Percentiles rank a stretch among this genome's conserved stretches.
phyloP scores from a whole-genome alignment of 257 asterid species.

The Pogostemon cablin region DNA sequence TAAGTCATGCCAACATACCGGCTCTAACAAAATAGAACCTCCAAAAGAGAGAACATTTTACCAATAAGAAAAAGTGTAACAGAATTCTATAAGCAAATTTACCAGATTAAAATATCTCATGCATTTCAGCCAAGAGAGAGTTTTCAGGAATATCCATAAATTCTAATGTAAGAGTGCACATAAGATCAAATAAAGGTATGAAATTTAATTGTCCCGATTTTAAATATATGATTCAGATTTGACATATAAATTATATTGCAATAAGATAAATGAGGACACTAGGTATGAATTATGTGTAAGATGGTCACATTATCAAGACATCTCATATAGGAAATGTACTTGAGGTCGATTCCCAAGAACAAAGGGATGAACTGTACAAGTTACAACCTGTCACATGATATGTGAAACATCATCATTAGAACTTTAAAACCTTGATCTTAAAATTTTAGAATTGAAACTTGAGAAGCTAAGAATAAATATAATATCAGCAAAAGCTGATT shows the following conservation, averaged over 20 bases:
- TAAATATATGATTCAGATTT: neutral
- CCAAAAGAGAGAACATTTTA: constrained; percentile 36
- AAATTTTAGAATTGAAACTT: constrained; percentile 14
- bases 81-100: neutral
- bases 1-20: constrained; percentile 99
- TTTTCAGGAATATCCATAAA: constrained; percentile 3
- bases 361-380: constrained; percentile 90
- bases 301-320: constrained; percentile 17
- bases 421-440: constrained; percentile 16
- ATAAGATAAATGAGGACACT: constrained; percentile 23
- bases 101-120: constrained; percentile 15
- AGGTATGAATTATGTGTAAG: neutral
- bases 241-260: neutral
- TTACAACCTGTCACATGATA: constrained; percentile 71
- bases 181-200: neutral
- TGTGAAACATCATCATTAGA: constrained; percentile 33
- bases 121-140: constrained; percentile 18
- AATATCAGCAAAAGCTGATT: neutral
- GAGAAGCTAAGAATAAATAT: neutral
- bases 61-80: constrained; percentile 16
- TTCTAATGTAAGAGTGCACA: neutral
- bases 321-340: constrained; percentile 54
- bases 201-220: constrained; percentile 10
- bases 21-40: constrained; percentile 98
- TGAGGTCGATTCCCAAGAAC: constrained; percentile 93